Conservation (phyloP, 345 rosid species). For the Salix udensis region DNA sequence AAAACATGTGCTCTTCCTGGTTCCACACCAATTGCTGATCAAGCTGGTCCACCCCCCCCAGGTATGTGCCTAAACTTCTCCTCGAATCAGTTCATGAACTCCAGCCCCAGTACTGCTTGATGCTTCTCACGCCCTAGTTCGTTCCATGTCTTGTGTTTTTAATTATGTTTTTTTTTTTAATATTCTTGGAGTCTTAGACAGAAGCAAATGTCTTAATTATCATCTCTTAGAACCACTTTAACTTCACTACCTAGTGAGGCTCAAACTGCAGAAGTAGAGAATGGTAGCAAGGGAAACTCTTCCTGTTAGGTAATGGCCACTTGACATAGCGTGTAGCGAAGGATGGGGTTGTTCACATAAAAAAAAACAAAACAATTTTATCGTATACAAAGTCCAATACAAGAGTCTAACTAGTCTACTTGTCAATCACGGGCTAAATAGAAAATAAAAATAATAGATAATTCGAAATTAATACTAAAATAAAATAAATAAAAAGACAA, state of each 20-base stretch:
- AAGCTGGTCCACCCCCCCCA: not conserved
- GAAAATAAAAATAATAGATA: no score
- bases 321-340: no score
- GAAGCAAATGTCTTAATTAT: no score
- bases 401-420: no score
- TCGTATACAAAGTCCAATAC: no score
- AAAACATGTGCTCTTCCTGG: not conserved
- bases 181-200: not conserved
- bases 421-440: no score
- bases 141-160: no score
- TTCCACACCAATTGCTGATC: not conserved
- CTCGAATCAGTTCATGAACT: not conserved
- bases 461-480: no score
- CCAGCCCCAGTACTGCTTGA: not conserved
- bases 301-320: not conserved
- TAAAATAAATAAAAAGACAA: no score
- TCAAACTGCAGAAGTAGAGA: not conserved
- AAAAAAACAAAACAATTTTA: no score
- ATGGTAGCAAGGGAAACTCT: not conserved
- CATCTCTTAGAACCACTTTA: not conserved
- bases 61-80: not conserved
- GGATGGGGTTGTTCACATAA: no score
- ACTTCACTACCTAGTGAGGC: not conserved
- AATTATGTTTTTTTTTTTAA: no score
- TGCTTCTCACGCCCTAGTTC: not conserved